phyloP scores from a whole-genome alignment of 495 filamentous ascomycete species.

The Margaritispora aquatica region DNA sequence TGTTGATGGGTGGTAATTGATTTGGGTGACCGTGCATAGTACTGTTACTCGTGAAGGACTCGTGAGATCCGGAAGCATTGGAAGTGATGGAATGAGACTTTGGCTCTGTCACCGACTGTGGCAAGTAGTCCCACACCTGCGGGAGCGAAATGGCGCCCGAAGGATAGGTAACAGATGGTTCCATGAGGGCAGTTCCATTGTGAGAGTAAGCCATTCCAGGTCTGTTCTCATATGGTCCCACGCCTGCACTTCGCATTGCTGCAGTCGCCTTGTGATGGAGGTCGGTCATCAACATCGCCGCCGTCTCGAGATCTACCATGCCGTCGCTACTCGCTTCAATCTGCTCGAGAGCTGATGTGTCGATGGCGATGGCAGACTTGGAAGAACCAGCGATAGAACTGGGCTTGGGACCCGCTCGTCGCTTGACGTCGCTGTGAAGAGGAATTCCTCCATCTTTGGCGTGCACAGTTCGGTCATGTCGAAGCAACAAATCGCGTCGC shows the following conservation, averaged over 20 bases:
- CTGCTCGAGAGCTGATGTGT: slow-evolving; percentile 86
- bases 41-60: slow-evolving; percentile 48
- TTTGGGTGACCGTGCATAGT: slow-evolving; percentile 48
- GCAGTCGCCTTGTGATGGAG: slow-evolving; percentile 95
- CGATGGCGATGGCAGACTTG: slow-evolving; percentile 78
- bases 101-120: slow-evolving; percentile 52
- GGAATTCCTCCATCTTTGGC: slow-evolving; percentile 97
- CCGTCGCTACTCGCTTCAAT: slow-evolving; percentile 91
- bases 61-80: slow-evolving; percentile 50
- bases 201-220: slow-evolving; percentile 63
- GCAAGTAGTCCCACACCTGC: slow-evolving; percentile 88
- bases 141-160: slow-evolving; percentile 72
- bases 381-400: slow-evolving; percentile 55
- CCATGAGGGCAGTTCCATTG: slow-evolving; percentile 59
- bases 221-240: slow-evolving; percentile 57
- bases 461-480: slow-evolving; percentile 97
- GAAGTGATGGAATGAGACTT: slow-evolving; percentile 64
- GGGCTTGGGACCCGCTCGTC: slow-evolving; percentile 48
- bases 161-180: slow-evolving; percentile 65
- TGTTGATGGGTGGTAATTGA: slow-evolving; percentile 61
- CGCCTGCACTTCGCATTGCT: slow-evolving; percentile 55
- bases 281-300: slow-evolving; percentile 98
- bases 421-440: slow-evolving; percentile 89
- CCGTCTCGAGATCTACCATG: slow-evolving; percentile 95
- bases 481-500: slow-evolving; percentile 88